Conservation (phyloP, 164 flowering plant genomes). For the Tinospora cordifolia region DNA sequence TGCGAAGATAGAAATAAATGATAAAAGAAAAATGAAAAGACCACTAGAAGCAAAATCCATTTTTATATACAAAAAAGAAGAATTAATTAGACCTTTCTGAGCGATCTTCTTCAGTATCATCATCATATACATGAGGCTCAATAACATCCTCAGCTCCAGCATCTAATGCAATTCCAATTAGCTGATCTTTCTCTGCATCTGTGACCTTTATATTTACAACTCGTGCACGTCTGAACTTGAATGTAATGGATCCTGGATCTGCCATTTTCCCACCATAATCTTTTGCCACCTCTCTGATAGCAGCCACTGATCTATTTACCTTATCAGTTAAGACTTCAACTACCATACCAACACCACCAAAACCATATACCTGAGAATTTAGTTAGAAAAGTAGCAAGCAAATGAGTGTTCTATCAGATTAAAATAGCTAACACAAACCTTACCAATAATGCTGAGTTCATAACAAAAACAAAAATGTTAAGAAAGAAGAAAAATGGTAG, state of each 20-base stretch:
- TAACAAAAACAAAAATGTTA: neutral
- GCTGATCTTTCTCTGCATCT: slow-evolving; percentile 79
- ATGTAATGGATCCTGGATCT: slow-evolving; percentile 86
- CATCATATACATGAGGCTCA: slow-evolving; percentile 68
- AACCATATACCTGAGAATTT: slow-evolving; percentile 70
- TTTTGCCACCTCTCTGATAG: slow-evolving; percentile 71
- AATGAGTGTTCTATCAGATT: neutral
- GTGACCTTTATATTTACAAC: slow-evolving; percentile 65
- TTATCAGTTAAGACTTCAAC: slow-evolving; percentile 92
- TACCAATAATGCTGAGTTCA: neutral
- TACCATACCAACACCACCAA: slow-evolving; percentile 84
- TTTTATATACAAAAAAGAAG: neutral
- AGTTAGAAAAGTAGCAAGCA: slow-evolving; percentile 7
- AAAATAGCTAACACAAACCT: neutral
- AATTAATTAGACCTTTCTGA: slow-evolving; percentile 53
- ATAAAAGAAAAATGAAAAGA: too few relatives aligned
- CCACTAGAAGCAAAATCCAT: too few relatives aligned
- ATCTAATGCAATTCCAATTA: slow-evolving; percentile 78
- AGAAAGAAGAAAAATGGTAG: neutral
- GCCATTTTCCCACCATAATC: slow-evolving; percentile 98
- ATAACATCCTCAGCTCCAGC: slow-evolving; percentile 96
- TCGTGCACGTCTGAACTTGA: slow-evolving; percentile 81
- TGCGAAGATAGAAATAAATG: too few relatives aligned
- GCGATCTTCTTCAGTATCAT: slow-evolving; percentile 65
- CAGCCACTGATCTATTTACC: slow-evolving; percentile 77